These are phyloP conservation scores for Dendrobium officinale DNA, from an alignment of 106 monocot species.

Conservation along the genomic window DNA sequence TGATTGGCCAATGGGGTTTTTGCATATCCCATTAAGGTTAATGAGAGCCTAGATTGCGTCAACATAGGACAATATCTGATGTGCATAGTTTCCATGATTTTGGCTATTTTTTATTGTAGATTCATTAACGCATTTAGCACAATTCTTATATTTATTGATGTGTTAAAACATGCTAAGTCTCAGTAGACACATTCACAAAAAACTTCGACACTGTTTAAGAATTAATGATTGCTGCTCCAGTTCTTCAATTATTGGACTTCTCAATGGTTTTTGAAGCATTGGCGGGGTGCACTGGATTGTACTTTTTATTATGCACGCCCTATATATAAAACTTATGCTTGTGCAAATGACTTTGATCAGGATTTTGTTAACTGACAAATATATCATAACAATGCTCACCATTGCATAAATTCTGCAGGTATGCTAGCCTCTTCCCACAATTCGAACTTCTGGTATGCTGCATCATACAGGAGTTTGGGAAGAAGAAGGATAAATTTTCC, in stretches of 20 bases:
- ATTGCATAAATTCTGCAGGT: constrained; percentile 45
- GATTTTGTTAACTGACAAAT: neutral
- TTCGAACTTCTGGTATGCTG: constrained; percentile 71
- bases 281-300: neutral
- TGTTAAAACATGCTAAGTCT: too few species aligned
- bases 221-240: neutral
- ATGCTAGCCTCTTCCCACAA: constrained; percentile 65
- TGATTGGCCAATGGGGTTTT: too few species aligned
- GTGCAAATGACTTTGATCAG: neutral
- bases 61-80: too few species aligned
- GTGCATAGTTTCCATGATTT: too few species aligned
- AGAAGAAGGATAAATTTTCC: constrained; percentile 52
- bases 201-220: neutral
- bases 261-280: neutral
- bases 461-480: constrained; percentile 75
- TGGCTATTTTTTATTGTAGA: too few species aligned
- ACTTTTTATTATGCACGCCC: too few species aligned
- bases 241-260: neutral
- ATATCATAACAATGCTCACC: neutral
- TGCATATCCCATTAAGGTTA: too few species aligned
- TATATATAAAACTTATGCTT: neutral
- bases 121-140: too few species aligned
- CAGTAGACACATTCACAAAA: too few species aligned
- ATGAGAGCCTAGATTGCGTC: too few species aligned
- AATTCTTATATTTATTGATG: too few species aligned